These are phyloP conservation scores for Trichomonascaceae sp. DNA, from an alignment of 1,139 yeast genomes.

Conservation along the genomic window DNA sequence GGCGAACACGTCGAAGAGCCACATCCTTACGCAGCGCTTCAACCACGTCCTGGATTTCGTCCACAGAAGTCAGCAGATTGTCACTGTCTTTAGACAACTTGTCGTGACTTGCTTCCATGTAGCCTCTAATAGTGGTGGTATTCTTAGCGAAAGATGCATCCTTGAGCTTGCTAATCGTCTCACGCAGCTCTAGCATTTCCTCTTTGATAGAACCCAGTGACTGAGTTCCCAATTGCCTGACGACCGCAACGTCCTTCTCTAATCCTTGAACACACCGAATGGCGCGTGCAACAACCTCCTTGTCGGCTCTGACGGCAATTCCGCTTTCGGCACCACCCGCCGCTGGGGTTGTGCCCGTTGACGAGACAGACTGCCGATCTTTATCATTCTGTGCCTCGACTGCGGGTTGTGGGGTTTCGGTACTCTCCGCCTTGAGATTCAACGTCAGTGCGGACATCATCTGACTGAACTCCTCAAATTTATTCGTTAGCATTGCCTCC, in stretches of 20 bases:
- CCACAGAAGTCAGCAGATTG: slow-evolving; percentile 60
- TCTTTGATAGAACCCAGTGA: slow-evolving; percentile 33
- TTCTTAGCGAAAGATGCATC: slow-evolving; percentile 21
- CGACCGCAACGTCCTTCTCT: slow-evolving; percentile 44
- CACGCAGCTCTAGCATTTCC: slow-evolving; percentile 35
- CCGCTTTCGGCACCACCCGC: background rate
- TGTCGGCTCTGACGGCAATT: background rate
- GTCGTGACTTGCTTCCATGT: slow-evolving; percentile 66
- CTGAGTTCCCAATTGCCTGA: slow-evolving; percentile 45
- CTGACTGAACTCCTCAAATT: slow-evolving; percentile 17
- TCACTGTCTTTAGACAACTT: slow-evolving; percentile 72
- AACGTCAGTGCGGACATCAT: background rate
- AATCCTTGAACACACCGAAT: slow-evolving; percentile 19
- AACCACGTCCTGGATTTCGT: slow-evolving; percentile 82
- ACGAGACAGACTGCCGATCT: background rate
- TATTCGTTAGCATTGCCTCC: slow-evolving; percentile 23
- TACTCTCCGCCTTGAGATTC: background rate
- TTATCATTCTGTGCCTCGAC: background rate
- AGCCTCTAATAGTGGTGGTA: slow-evolving; percentile 42
- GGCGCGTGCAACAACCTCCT: background rate
- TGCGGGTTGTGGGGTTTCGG: background rate
- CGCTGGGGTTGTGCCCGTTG: too few relatives aligned
- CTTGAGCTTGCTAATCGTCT: slow-evolving; percentile 20
- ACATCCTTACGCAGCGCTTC: slow-evolving; percentile 88
- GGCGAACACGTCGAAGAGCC: slow-evolving; percentile 81